A percentile compares a stretch with the other conserved stretches of the same genome.
phyloP scores from a whole-genome alignment of 257 asterid species.

The Handroanthus guayacan region DNA sequence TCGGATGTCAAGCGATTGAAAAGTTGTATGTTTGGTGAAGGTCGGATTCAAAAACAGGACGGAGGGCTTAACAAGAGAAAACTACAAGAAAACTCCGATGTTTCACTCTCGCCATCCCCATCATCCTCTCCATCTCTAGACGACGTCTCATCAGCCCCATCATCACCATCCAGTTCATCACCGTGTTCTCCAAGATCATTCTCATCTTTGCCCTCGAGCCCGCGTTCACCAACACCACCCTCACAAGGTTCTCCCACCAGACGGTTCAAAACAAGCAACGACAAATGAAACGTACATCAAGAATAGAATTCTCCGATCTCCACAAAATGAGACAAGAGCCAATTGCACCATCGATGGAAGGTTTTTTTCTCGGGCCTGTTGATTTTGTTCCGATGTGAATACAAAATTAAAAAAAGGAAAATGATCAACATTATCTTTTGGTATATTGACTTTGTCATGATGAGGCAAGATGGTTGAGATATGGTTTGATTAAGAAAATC shows the following conservation, averaged over 20 bases:
- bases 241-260: constrained; percentile 55
- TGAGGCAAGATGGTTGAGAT: constrained; percentile 37
- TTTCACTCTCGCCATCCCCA: constrained; percentile 33
- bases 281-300: background rate
- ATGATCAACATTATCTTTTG: constrained; percentile 14
- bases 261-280: constrained; percentile 44
- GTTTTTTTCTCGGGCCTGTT: constrained; percentile 44
- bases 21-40: constrained; percentile 77
- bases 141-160: constrained; percentile 35
- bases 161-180: constrained; percentile 47
- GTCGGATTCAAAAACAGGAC: constrained; percentile 41
- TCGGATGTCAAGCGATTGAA: constrained; percentile 82
- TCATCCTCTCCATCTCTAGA: constrained; percentile 34
- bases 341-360: constrained; percentile 31
- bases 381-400: constrained; percentile 38
- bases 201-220: constrained; percentile 49
- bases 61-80: constrained; percentile 70
- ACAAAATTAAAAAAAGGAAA: constrained; percentile 4
- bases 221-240: constrained; percentile 49
- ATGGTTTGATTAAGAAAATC: constrained; percentile 28
- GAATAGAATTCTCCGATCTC: too few species aligned
- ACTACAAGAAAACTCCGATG: constrained; percentile 52
- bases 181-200: constrained; percentile 48
- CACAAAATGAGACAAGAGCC: constrained; percentile 31
- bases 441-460: constrained; percentile 35